Evolutionary conservation across 2,329 filamentous ascomycete species (phyloP), one percentile per base, ranked within the genome.

Genomic region (Knufia fluminis): DNA sequence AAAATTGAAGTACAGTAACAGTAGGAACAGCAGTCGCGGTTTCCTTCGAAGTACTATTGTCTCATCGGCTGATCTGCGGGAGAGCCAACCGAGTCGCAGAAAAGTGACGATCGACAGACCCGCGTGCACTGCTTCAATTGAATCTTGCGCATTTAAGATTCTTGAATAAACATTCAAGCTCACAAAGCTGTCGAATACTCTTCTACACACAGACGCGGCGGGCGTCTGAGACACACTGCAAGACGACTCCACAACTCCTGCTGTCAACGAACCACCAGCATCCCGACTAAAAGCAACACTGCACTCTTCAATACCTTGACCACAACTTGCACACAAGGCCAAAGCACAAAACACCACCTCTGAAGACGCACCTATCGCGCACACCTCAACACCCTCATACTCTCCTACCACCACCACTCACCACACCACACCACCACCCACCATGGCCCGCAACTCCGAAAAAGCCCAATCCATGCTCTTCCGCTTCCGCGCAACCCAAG

Each of bases 401-500:
- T 20, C 22, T 22, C 7, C 22, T 42, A n/a, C 22, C 9, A 44
- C n/a, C 41, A 44, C 22, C 24, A 31, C 14, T 9, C 22, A n/a
- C 4, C 9, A 28, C 41, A 20, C 14, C 41, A 44, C 10, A 20
- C 24, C 31, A 41, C 14, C 39, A n/a, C 60, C 89, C 42, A 52
- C 24, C 50, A 59, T 59, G 91, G 90, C 91, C 64, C 91, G 91
- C 65, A 96, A 97, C 70, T 91, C 87, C 40, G 91, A 97, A 78
- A 98, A 97, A 70, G 91, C 92, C 63, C 92, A 98, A 75, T 96
- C 90, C 42, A 98, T 98, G 91, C 91, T 98, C 69, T 98, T 96
- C 75, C 91, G 92, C 76, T 98, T 98, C 76, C 88, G 92, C 68
- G 92, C 94, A 64, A 86, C 91, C 61, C 92, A 97, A 79, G 91